These are phyloP conservation scores for Sphenostylis stenocarpa DNA, from an alignment of 306 rosid species.

Conservation along the genomic window DNA sequence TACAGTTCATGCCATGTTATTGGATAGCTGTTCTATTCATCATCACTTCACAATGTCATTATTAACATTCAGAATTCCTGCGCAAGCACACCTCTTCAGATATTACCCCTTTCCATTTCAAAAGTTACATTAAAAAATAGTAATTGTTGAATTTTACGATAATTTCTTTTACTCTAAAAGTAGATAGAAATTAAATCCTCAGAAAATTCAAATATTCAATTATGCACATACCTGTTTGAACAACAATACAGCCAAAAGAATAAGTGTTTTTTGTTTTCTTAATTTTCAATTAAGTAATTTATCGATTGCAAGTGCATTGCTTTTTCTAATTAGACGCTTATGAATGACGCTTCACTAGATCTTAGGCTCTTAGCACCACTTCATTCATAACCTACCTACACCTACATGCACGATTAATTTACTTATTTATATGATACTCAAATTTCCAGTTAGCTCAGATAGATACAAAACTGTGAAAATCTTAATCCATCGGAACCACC, in stretches of 20 bases:
- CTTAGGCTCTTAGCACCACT: constrained; percentile 31
- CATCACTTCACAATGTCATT: constrained; percentile 34
- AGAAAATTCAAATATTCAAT: constrained; percentile 1
- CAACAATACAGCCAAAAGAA: constrained; percentile 2
- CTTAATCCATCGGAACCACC: neutral
- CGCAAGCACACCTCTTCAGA: constrained; percentile 21
- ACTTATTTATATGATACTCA: neutral
- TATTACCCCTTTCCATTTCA: neutral
- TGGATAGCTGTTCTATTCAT: constrained; percentile 24
- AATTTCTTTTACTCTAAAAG: neutral
- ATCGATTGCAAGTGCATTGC: neutral
- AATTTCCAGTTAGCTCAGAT: neutral
- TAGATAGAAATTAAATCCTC: neutral
- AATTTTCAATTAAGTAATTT: constrained; percentile 7
- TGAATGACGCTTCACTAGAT: constrained; percentile 12
- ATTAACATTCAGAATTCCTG: constrained; percentile 29
- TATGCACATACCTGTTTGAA: constrained; percentile 20
- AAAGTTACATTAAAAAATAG: constrained; percentile 8
- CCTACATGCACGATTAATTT: constrained; percentile 10
- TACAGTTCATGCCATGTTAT: constrained; percentile 41
- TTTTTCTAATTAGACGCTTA: neutral
- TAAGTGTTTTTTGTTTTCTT: neutral
- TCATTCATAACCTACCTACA: constrained; percentile 21
- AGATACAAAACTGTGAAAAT: neutral
- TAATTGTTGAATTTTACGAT: neutral